A percentile compares a stretch with the other conserved stretches of the same genome.
These are phyloP conservation scores for Ascochyta viciae-villosae DNA, from an alignment of 2,329 filamentous ascomycete genomes.

Conservation along the genomic window DNA sequence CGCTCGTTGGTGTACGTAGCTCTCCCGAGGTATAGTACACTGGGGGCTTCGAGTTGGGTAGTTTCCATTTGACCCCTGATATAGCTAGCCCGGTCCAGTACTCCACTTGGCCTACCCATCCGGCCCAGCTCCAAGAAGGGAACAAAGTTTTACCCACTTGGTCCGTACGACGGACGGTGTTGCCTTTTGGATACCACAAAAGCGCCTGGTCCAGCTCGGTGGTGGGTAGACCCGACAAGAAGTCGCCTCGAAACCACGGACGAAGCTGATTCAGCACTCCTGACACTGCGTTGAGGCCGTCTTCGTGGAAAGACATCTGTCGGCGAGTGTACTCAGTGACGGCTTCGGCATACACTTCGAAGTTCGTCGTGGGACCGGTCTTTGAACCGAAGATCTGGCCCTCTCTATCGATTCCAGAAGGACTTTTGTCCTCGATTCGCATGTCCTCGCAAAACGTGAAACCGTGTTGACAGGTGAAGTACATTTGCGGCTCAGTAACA, in stretches of 20 bases:
- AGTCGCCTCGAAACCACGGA: not conserved
- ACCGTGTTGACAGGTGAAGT: not conserved
- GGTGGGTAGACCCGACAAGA: not conserved
- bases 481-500: not conserved
- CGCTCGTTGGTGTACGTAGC: too few relatives aligned
- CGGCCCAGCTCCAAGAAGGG: constrained; percentile 5
- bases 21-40: too few relatives aligned
- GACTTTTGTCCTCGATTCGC: not conserved
- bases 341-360: not conserved
- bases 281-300: not conserved
- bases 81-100: not conserved
- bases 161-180: not conserved
- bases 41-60: too few relatives aligned
- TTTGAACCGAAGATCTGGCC: not conserved
- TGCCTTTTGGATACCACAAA: not conserved
- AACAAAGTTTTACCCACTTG: not conserved
- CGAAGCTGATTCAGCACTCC: not conserved
- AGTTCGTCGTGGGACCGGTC: not conserved
- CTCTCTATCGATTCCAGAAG: not conserved
- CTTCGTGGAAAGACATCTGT: not conserved
- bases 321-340: not conserved
- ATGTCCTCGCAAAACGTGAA: not conserved
- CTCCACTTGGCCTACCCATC: not conserved
- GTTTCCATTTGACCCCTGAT: not conserved
- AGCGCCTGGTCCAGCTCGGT: constrained; percentile 3